phyloP scores from a whole-genome alignment of 2,329 filamentous ascomycete species.

The Venturia effusa region DNA sequence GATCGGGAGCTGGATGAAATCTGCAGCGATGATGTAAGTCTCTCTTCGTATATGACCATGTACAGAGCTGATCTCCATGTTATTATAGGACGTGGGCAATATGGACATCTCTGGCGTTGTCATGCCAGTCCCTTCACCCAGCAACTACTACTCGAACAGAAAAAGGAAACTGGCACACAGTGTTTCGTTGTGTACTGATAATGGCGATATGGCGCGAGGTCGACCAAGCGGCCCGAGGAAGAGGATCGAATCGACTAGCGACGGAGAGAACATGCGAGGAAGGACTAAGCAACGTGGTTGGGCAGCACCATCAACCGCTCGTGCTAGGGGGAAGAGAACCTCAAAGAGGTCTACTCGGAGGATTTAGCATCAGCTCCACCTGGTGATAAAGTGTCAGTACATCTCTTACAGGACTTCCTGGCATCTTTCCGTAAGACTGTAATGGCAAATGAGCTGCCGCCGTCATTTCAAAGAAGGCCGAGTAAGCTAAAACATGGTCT shows the following conservation, averaged over 20 bases:
- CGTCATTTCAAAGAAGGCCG: not conserved
- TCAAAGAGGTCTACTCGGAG: not conserved
- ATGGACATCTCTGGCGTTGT: not conserved
- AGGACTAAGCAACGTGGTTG: not conserved
- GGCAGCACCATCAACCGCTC: not conserved
- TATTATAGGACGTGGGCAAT: not conserved
- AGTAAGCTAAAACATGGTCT: not conserved
- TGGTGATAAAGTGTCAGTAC: not conserved
- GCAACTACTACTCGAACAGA: not conserved
- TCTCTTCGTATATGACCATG: not conserved
- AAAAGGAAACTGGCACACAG: not conserved
- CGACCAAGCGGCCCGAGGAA: not conserved
- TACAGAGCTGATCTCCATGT: not conserved
- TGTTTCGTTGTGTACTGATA: not conserved
- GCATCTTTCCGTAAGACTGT: not conserved
- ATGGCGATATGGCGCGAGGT: not conserved
- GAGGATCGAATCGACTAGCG: not conserved
- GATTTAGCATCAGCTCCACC: not conserved
- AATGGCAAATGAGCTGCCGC: not conserved
- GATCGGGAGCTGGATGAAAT: not conserved
- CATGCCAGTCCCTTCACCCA: not conserved
- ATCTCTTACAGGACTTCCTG: not conserved
- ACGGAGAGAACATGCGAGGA: conserved; percentile 3
- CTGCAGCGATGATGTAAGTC: not conserved
- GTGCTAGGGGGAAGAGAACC: not conserved